Evolutionary conservation across 2,329 filamentous ascomycete genomes (phyloP), one percentile per base, ranked within the genome.

Genomic region (Aureobasidium sp.): DNA sequence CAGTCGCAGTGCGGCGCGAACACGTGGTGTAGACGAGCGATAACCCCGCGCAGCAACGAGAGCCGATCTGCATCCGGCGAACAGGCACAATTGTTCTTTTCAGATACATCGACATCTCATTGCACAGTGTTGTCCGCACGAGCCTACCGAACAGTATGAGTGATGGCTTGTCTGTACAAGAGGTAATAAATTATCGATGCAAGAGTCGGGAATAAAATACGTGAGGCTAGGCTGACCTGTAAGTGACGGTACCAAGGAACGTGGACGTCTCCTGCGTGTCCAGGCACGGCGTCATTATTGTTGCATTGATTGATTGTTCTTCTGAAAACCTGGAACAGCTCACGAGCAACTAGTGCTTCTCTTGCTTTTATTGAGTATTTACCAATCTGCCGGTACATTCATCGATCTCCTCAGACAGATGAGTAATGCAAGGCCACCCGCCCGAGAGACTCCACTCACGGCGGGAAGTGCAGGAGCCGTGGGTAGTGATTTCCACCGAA

Each of bases 1-100:
- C 39, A 56, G 52, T 56, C 37, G 52, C 20, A 56, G 36, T 56
- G 52, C 52, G 37, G 52, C 52, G 52, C 37, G 36, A 15, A 56
- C 52, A 56, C 37, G 37, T 56, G 52, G 52, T 56, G 52, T 56
- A 56, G 37, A 56, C 52, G 36, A 56, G 37, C 39, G 44, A 56
- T 56, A 43, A 56, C 13, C 37, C 37, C 6, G 52, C 37, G 52
- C 52, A 56, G 52, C 5, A 29, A 56, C 17, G 52, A 56, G 6
- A 32, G 52, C 1, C 51, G 32, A 20, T 34, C 24, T 39, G 34
- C 34, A 13, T 5, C 17, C 9, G 4, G 52, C 24, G 17, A 13
- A 9, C 26, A 56, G 52, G 52, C 52, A 41, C 52, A 29, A 17
- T 44, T 56, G 52, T 56, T 4, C 37, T 44, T 13, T 5, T 32